Conservation (phyloP, 164 flowering plant genomes). For the Hamamelis virginiana region DNA sequence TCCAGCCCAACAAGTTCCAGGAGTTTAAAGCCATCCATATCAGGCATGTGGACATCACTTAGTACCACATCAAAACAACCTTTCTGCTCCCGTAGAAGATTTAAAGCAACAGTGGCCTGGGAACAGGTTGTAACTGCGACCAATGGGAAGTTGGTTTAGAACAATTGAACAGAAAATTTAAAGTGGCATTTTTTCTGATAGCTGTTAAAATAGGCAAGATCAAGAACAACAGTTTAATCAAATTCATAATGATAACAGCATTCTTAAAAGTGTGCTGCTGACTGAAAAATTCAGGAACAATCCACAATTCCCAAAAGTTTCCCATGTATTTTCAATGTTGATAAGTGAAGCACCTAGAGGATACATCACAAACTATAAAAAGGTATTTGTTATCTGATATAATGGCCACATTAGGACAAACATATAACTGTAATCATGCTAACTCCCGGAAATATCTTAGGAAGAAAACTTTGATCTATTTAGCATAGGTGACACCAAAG, state of each 20-base stretch:
- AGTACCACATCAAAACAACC: slow-evolving; percentile 79
- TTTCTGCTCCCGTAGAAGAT: slow-evolving; percentile 65
- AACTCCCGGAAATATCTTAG: no score
- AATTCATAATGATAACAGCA: not conserved
- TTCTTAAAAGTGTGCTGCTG: not conserved
- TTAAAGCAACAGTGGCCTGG: slow-evolving; percentile 68
- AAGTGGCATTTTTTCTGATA: not conserved
- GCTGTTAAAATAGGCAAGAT: not conserved
- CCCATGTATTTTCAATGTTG: not conserved
- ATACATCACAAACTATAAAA: not conserved
- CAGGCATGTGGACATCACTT: slow-evolving; percentile 95
- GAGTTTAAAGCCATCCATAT: slow-evolving; percentile 87
- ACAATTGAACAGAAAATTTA: not conserved
- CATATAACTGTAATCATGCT: no score
- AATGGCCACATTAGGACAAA: no score
- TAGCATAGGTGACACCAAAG: no score
- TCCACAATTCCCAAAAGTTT: not conserved
- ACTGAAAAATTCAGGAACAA: not conserved
- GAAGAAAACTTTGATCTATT: no score
- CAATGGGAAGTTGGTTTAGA: slow-evolving; percentile 6
- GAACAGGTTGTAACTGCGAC: slow-evolving; percentile 76
- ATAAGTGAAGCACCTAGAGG: not conserved
- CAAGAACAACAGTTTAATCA: not conserved
- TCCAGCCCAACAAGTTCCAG: slow-evolving; percentile 88
- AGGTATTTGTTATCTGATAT: not conserved